A percentile compares a stretch with the other conserved stretches of the same genome.
phyloP scores from a whole-genome alignment of 2,329 filamentous ascomycete genomes.

The Anthostomella pinea region DNA sequence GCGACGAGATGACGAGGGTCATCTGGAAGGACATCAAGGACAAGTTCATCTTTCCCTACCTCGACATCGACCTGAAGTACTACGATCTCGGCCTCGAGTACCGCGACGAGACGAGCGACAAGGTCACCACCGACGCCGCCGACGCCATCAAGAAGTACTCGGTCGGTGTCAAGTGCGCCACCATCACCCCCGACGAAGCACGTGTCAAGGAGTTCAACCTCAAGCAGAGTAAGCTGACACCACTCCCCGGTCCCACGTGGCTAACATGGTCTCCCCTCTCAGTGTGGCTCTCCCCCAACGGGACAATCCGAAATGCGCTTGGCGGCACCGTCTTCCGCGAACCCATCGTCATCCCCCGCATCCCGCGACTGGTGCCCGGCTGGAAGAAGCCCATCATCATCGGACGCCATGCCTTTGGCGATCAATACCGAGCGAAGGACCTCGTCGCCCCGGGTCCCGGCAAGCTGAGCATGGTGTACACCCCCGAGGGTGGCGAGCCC shows the following conservation, averaged over 20 bases:
- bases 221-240: constrained; percentile 75
- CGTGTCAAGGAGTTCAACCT: constrained; percentile 97
- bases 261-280: constrained; percentile 14
- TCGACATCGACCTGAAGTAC: constrained; percentile 98
- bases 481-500: constrained; percentile 76
- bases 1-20: constrained; percentile 94
- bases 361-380: constrained; percentile 89
- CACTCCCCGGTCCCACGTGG: constrained; percentile 1
- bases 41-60: constrained; percentile 94
- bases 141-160: constrained; percentile 99
- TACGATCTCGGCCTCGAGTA: constrained; percentile 87
- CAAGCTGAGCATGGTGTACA: constrained; percentile 93
- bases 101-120: constrained; percentile 92
- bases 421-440: constrained; percentile 98
- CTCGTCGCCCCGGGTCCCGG: constrained; percentile 77
- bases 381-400: constrained; percentile 99
- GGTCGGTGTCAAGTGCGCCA: constrained; percentile 98
- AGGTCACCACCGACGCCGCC: constrained; percentile 92
- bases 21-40: constrained; percentile 99
- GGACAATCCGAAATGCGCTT: constrained; percentile 72
- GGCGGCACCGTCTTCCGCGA: constrained; percentile 98
- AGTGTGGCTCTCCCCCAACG: constrained; percentile 99
- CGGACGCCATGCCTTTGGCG: constrained; percentile 95
- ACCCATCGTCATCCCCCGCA: constrained; percentile 91
- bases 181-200: constrained; percentile 96